Conservation (phyloP, 495 filamentous ascomycete genomes). For the Podospora pseudopauciseta region DNA sequence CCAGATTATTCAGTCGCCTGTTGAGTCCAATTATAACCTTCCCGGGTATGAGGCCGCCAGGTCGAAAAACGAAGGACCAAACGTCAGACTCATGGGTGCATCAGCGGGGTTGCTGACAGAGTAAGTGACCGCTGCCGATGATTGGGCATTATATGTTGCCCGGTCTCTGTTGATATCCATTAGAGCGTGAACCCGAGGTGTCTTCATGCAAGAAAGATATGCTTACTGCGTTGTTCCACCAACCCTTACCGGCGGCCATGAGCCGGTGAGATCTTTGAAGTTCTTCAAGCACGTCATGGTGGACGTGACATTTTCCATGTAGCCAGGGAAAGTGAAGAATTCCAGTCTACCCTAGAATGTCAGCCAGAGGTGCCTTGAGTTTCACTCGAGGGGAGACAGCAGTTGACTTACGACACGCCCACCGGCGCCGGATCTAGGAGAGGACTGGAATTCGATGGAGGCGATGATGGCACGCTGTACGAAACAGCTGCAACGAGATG, state of each 20-base stretch:
- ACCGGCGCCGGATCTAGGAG: constrained; percentile 4
- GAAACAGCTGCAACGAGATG: not conserved
- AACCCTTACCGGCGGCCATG: constrained; percentile 57
- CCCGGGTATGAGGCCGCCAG: constrained; percentile 51
- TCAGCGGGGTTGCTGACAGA: constrained; percentile 52
- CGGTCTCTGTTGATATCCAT: constrained; percentile 42
- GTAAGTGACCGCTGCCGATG: constrained; percentile 51
- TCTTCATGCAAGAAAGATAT: not conserved
- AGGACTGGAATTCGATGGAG: constrained; percentile 9
- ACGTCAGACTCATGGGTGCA: constrained; percentile 53
- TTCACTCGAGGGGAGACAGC: too few species aligned
- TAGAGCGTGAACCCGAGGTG: not conserved
- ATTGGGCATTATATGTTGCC: constrained; percentile 50
- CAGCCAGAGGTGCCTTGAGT: not conserved
- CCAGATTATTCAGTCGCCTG: constrained; percentile 52
- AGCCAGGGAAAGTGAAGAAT: constrained; percentile 59
- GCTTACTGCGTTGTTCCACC: constrained; percentile 51
- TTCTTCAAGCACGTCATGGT: constrained; percentile 55
- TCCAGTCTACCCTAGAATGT: constrained; percentile 32
- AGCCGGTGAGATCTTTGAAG: constrained; percentile 50
- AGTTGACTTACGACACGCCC: constrained; percentile 2
- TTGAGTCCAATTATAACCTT: constrained; percentile 56
- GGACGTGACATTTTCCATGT: constrained; percentile 52
- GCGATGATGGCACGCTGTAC: constrained; percentile 3
- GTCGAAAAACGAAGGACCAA: constrained; percentile 53